Conservation (phyloP, 208 protist species). For the Acanthamoeba lenticulata region DNA sequence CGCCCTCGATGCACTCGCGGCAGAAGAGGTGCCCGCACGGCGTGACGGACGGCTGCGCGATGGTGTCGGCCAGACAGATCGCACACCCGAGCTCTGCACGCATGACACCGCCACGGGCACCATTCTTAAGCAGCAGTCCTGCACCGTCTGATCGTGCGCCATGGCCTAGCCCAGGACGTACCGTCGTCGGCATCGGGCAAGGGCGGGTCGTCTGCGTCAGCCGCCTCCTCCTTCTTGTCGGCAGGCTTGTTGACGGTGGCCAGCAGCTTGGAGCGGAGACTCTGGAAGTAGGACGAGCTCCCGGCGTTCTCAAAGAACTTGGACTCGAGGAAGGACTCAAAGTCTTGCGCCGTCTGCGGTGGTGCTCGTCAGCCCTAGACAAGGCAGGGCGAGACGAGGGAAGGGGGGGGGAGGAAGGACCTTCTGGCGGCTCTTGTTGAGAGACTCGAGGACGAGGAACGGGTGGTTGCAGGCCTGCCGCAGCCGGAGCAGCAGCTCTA, state of each 20-base stretch:
- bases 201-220: not conserved
- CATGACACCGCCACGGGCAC: too few species aligned
- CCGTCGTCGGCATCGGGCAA: not conserved
- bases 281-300: not conserved
- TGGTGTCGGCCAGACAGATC: not conserved
- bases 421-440: conserved; percentile 24
- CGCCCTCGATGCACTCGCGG: not conserved
- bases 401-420: too few species aligned
- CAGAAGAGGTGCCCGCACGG: not conserved
- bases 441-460: conserved; percentile 24
- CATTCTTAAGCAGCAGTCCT: too few species aligned
- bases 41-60: not conserved
- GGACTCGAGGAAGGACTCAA: not conserved
- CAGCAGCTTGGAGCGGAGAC: not conserved
- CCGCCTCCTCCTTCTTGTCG: not conserved
- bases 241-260: not conserved
- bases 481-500: conserved; percentile 84
- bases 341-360: not conserved
- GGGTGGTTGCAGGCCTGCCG: conserved; percentile 87
- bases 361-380: too few species aligned
- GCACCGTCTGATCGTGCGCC: too few species aligned
- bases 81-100: not conserved
- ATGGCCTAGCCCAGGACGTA: too few species aligned
- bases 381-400: too few species aligned
- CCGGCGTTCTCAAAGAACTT: not conserved